Evolutionary conservation across 164 flowering plant genomes (phyloP).

Genomic region (Tinospora cordifolia): DNA sequence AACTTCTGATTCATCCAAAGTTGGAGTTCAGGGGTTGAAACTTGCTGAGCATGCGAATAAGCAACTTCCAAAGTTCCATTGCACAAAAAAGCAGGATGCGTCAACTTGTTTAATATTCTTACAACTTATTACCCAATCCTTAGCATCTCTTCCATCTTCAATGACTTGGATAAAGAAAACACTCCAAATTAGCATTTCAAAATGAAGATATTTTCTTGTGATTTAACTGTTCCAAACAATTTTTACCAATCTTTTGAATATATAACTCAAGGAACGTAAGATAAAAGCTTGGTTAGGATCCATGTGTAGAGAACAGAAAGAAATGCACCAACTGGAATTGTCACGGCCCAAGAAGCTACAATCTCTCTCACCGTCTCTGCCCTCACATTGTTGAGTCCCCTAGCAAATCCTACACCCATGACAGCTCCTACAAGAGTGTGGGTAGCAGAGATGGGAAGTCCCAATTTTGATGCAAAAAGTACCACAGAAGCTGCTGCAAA

Average conservation of each 20-base stretch:
- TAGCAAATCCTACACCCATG: slow-evolving; percentile 97
- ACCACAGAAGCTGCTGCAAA: slow-evolving; percentile 99
- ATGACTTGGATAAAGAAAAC: not conserved
- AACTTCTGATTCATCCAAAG: not conserved
- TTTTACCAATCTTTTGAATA: not conserved
- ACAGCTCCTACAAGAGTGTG: slow-evolving; percentile 98
- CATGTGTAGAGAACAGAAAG: slow-evolving; percentile 79
- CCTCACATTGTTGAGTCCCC: slow-evolving; percentile 88
- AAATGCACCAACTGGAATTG: slow-evolving; percentile 87
- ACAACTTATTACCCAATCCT: not conserved
- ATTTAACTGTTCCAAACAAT: not conserved
- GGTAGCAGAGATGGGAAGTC: slow-evolving; percentile 93
- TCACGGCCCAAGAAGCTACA: slow-evolving; percentile 82
- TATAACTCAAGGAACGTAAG: slow-evolving; percentile 35
- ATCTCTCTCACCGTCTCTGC: slow-evolving; percentile 93
- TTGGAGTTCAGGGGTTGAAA: not conserved
- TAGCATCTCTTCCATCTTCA: not conserved
- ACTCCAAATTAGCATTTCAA: not conserved
- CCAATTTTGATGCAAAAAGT: slow-evolving; percentile 83
- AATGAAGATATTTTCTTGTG: slow-evolving; percentile 8
- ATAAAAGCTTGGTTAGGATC: slow-evolving; percentile 63
- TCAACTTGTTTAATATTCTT: slow-evolving; percentile 2
- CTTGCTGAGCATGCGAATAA: not conserved
- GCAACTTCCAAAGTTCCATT: slow-evolving; percentile 3
- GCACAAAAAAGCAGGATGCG: not conserved